These are phyloP conservation scores for Poterioochromonas sp. DNA, from an alignment of 352 stramenopile species.

Conservation along the genomic window DNA sequence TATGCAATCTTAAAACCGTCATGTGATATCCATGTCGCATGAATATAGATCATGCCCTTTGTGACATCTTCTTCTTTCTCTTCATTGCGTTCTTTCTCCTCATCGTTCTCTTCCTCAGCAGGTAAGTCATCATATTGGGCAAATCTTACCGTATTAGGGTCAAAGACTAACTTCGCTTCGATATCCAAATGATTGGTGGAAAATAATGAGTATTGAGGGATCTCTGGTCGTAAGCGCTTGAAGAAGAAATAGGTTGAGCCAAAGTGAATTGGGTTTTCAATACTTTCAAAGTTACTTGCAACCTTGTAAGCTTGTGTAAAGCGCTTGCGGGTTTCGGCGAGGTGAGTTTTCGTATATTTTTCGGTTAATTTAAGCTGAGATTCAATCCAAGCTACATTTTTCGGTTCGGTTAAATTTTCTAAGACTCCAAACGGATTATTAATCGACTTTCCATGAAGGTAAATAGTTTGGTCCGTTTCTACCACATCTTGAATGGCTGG, in stretches of 20 bases:
- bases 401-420: no score
- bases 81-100: background rate
- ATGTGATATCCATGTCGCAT: constrained; percentile 12
- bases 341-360: no score
- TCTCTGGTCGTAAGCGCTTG: background rate
- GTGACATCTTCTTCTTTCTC: background rate
- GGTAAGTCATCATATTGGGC: background rate
- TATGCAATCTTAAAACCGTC: background rate
- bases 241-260: constrained; percentile 14
- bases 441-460: no score
- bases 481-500: no score
- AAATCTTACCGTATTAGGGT: background rate
- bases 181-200: background rate
- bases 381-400: no score
- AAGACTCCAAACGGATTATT: no score
- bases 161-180: background rate
- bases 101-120: background rate
- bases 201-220: constrained; percentile 3
- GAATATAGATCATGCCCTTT: background rate
- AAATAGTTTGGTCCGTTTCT: no score
- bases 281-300: background rate
- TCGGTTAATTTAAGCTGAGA: no score
- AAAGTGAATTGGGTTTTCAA: background rate
- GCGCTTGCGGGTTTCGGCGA: no score
- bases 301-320: no score